A percentile compares a stretch with the other conserved stretches of the same genome.
Evolutionary conservation across 2,329 filamentous ascomycete species (phyloP).

Genomic region (Zasmidium cellare): DNA sequence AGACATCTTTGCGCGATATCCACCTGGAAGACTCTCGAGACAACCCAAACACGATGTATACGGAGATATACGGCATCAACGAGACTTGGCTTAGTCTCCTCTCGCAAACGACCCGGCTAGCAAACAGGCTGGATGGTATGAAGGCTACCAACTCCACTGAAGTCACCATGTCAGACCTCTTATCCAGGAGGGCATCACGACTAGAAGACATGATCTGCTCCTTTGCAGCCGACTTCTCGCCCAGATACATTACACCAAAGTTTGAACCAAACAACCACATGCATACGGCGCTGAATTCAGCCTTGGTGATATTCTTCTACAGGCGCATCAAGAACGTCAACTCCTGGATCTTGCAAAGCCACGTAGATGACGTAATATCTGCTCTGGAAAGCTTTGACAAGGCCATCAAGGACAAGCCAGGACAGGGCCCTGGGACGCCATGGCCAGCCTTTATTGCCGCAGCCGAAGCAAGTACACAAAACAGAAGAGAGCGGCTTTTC

Average conservation of each 20-base stretch:
- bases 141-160: constrained; percentile 4
- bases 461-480: constrained; percentile 36
- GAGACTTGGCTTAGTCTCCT: constrained; percentile 47
- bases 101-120: constrained; percentile 46
- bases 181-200: constrained; percentile 6
- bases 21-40: constrained; percentile 40
- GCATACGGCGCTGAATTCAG: constrained; percentile 41
- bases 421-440: constrained; percentile 29
- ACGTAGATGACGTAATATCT: constrained; percentile 39
- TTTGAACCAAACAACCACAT: constrained; percentile 30
- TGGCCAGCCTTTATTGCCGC: constrained; percentile 45
- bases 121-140: constrained; percentile 25
- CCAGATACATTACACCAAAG: neutral
- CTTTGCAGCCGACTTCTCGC: constrained; percentile 8
- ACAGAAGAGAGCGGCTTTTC: constrained; percentile 1
- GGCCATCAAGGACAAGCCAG: constrained; percentile 22
- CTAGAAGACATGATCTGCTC: constrained; percentile 14
- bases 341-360: constrained; percentile 39
- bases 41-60: constrained; percentile 39
- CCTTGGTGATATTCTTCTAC: constrained; percentile 46
- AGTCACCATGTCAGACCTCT: neutral
- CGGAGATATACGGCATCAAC: constrained; percentile 44
- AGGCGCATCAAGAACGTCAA: constrained; percentile 42
- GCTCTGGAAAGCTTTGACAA: constrained; percentile 34
- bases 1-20: constrained; percentile 39